Evolutionary conservation across 139 green algal genomes (phyloP).

Genomic region (Volvox reticuliferus): DNA sequence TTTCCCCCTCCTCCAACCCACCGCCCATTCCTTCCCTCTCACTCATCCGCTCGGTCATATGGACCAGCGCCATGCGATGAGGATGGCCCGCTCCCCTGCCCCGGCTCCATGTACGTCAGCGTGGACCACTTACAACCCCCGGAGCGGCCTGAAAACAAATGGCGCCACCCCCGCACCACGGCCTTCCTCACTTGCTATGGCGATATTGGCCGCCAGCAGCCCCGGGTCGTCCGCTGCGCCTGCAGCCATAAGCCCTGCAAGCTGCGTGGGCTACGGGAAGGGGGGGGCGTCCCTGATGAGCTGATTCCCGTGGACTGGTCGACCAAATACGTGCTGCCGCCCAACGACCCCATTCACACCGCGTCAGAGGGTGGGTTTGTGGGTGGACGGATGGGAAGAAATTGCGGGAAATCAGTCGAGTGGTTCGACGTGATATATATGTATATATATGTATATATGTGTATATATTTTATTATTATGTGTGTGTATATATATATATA

Average conservation of each 20-base stretch:
- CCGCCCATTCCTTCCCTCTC: background rate
- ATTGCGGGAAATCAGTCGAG: too few relatives aligned
- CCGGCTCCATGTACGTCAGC: slow-evolving; percentile 17
- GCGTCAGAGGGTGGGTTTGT: background rate
- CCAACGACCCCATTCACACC: background rate
- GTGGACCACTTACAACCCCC: background rate
- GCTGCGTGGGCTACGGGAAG: background rate
- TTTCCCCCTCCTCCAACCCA: background rate
- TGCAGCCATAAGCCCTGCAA: slow-evolving; percentile 5
- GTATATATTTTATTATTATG: too few relatives aligned
- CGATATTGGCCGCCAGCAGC: slow-evolving; percentile 28
- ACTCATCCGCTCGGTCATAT: too few relatives aligned
- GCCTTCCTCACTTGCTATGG: slow-evolving; percentile 15
- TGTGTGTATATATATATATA: too few relatives aligned
- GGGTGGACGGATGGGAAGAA: background rate
- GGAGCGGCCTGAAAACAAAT: background rate
- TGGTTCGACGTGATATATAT: too few relatives aligned
- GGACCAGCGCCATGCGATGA: slow-evolving; percentile 18
- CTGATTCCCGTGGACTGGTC: slow-evolving; percentile 23
- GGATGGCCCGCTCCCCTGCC: background rate
- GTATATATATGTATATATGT: too few relatives aligned
- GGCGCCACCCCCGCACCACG: slow-evolving; percentile 5
- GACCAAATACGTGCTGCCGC: slow-evolving; percentile 19
- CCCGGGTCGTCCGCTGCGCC: slow-evolving; percentile 17
- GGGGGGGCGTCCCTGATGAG: slow-evolving; percentile 7